phyloP scores from a whole-genome alignment of 225 moss, liverwort and hornwort genomes.

The Marchantia paleacea region DNA sequence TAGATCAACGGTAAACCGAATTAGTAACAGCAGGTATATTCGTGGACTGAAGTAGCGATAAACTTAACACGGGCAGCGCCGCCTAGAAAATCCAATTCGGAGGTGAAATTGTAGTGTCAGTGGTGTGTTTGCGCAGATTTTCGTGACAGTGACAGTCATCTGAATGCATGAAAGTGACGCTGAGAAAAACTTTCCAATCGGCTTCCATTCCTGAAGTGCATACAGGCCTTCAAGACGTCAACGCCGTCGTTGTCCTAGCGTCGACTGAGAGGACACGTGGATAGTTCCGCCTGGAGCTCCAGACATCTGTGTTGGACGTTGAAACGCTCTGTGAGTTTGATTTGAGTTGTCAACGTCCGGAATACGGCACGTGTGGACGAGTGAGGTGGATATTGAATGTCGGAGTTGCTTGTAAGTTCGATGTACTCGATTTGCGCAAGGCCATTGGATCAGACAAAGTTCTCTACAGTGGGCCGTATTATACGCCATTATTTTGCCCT shows the following conservation, averaged over 20 bases:
- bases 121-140: neutral
- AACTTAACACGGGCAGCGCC: neutral
- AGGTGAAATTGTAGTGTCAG: neutral
- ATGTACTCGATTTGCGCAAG: neutral
- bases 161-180: too few species aligned
- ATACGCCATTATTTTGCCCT: too few species aligned
- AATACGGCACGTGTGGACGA: neutral
- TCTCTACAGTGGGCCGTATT: too few species aligned
- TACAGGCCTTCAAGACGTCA: neutral
- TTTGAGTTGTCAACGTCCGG: neutral
- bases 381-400: neutral
- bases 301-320: neutral
- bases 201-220: neutral
- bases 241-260: neutral
- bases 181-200: neutral
- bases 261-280: neutral
- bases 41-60: neutral
- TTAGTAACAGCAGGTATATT: neutral
- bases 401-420: neutral
- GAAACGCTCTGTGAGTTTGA: neutral
- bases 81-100: neutral
- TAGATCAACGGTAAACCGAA: neutral
- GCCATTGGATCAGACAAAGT: neutral
- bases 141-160: too few species aligned
- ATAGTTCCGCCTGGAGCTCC: neutral